These are phyloP conservation scores for Penicillium sp. DNA, from an alignment of 2,329 filamentous ascomycete species.

Conservation along the genomic window DNA sequence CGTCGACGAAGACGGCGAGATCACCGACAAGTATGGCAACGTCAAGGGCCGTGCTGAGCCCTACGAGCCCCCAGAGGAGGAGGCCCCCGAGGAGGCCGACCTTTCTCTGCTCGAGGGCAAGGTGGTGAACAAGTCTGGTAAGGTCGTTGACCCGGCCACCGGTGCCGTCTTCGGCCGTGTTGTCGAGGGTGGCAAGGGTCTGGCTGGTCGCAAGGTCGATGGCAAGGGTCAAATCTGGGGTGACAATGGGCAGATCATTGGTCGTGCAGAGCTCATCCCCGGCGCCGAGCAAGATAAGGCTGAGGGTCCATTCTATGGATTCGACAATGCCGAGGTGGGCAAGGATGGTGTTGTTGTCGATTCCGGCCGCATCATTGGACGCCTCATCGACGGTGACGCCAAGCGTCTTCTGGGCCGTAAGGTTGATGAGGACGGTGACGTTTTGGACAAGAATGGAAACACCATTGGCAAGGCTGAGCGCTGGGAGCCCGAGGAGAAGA, in stretches of 20 bases:
- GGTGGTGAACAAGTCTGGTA: conserved; percentile 59
- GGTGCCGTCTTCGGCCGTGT: conserved; percentile 56
- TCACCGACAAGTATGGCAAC: conserved; percentile 68
- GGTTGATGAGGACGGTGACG: conserved; percentile 64
- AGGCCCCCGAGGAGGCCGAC: conserved; percentile 44
- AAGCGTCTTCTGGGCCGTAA: conserved; percentile 59
- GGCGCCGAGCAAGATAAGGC: conserved; percentile 44
- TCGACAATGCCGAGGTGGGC: conserved; percentile 50
- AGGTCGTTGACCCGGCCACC: conserved; percentile 52
- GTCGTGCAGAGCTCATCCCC: conserved; percentile 52
- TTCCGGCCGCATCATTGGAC: conserved; percentile 45
- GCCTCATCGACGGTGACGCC: conserved; percentile 57
- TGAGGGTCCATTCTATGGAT: conserved; percentile 56
- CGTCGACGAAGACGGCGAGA: conserved; percentile 77
- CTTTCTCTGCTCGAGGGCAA: conserved; percentile 57
- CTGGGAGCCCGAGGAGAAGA: conserved; percentile 56
- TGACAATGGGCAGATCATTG: conserved; percentile 56
- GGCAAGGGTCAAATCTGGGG: conserved; percentile 60
- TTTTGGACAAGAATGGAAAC: conserved; percentile 63
- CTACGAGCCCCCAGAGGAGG: conserved; percentile 46
- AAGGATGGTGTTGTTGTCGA: conserved; percentile 53
- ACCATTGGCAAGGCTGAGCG: conserved; percentile 61
- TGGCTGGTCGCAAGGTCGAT: conserved; percentile 58
- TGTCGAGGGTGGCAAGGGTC: conserved; percentile 50
- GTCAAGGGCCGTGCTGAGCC: conserved; percentile 55